These are phyloP conservation scores for Pyricularia grisea DNA, from an alignment of 2,329 filamentous ascomycete genomes.

Conservation along the genomic window DNA sequence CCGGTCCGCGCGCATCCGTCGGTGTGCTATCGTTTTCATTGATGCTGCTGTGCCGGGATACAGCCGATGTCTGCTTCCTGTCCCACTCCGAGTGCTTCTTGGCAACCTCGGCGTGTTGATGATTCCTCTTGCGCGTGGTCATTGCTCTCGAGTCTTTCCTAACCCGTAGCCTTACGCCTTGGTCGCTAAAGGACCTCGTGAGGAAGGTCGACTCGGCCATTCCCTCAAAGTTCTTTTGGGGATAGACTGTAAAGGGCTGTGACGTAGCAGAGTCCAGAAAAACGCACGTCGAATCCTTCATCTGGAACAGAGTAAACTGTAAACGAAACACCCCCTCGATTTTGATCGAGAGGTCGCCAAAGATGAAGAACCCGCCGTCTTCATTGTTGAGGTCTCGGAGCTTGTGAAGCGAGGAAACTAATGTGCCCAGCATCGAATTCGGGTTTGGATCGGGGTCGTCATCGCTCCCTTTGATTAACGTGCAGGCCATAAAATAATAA, in stretches of 20 bases:
- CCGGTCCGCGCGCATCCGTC: neutral
- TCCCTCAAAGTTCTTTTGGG: constrained; percentile 65
- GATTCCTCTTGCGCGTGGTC: constrained; percentile 36
- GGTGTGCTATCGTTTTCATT: neutral
- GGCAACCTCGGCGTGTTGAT: constrained; percentile 15
- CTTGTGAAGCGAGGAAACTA: constrained; percentile 73
- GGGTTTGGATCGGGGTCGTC: constrained; percentile 26
- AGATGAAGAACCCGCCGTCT: constrained; percentile 85
- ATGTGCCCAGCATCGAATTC: constrained; percentile 57
- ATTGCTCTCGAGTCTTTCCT: constrained; percentile 68
- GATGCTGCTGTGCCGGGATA: constrained; percentile 3
- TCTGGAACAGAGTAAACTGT: constrained; percentile 70
- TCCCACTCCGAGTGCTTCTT: constrained; percentile 10
- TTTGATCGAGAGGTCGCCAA: constrained; percentile 75
- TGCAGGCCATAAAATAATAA: constrained; percentile 38
- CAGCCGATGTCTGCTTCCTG: neutral
- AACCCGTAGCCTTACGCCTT: constrained; percentile 73
- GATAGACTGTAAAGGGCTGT: constrained; percentile 58
- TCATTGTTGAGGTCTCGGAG: constrained; percentile 69
- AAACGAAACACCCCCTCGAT: constrained; percentile 64
- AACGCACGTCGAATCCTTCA: constrained; percentile 32
- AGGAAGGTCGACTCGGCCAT: constrained; percentile 75
- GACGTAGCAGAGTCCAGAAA: constrained; percentile 29
- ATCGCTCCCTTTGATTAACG: constrained; percentile 30
- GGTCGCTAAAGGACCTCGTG: constrained; percentile 75